Base-by-base conservation (phyloP, 1,284 basidiomycete genomes). In the Irpex sp. region DNA sequence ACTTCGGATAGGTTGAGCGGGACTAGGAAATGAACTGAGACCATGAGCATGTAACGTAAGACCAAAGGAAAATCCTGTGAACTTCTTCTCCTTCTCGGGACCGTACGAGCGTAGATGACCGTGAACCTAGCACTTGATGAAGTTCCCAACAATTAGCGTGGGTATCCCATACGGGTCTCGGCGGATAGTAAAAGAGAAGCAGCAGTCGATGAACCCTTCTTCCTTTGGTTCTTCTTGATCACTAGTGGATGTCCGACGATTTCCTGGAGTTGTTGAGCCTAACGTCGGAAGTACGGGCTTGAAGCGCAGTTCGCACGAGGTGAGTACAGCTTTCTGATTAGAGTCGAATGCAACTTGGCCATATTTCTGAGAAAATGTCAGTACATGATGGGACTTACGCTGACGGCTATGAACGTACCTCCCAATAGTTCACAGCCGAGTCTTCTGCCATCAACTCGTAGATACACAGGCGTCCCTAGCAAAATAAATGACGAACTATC, bases 381-480 rank as follows among this genome's bases (percentile, higher is more conserved):
- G 49, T 8, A 26, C 40, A 11, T n/a, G 21, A 9, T 65, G 11
- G 36, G 21, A 13, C 34, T 19, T 34, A 3, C 26, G 51, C 11
- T 34, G 17, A 5, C 51, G 44, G n/a, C 52, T 44, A 19, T 55
- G 40, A 52, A 73, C 81, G 61, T 69, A 93, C 94, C 91, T 97
- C 94, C 93, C 94, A 98, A 73, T 97, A 99, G 75, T 98, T 96
- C 26, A 98, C 96, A 2, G 96, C 95, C 4, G 91, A 93, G 74
- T 98, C 96, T 75, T 97, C 93, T 2, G 93, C 92, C 94, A 97
- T 96, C 61, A 98, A 84, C 75, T 99, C 97, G 77, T 98, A 98
- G 62, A 99, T 98, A 71, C 96, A 97, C 55, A 98, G 76, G 58
- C 94, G 88, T 1, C 97, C 97, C 81, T 93, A 63, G 3, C 65